phyloP scores from a whole-genome alignment of 257 asterid species.

The Solanum pimpinellifolium region DNA sequence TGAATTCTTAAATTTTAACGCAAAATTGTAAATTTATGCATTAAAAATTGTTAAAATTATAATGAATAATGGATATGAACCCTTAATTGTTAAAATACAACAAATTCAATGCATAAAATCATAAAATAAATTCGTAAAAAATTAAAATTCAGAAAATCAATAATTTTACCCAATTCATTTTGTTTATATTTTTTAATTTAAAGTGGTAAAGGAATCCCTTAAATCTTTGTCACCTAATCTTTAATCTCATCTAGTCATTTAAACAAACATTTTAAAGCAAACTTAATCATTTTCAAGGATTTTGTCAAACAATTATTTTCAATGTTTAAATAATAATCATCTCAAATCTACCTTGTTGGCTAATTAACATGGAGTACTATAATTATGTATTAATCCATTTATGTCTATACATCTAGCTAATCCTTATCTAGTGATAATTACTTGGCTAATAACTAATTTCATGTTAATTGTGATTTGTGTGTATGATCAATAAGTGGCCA shows the following conservation, averaged over 20 bases:
- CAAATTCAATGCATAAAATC: background rate
- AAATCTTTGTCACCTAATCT: background rate
- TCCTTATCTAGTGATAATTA: background rate
- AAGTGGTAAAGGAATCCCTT: background rate
- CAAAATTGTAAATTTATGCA: background rate
- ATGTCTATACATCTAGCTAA: background rate
- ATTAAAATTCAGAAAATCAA: background rate
- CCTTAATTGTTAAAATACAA: background rate
- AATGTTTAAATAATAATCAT: background rate
- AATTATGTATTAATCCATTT: background rate
- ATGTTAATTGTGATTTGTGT: background rate
- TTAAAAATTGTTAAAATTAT: background rate
- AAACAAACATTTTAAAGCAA: background rate
- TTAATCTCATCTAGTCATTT: background rate
- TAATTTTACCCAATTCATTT: no score
- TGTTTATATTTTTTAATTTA: background rate
- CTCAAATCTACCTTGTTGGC: background rate
- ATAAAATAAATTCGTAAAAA: background rate
- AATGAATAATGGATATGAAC: background rate
- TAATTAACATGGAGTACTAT: background rate
- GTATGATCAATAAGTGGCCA: background rate
- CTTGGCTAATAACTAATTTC: background rate
- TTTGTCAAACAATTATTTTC: background rate
- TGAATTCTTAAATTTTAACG: background rate
- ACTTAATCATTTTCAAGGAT: slow-evolving; percentile 2